phyloP scores from a whole-genome alignment of 495 filamentous ascomycete genomes.

The Aspergillus wentii region DNA sequence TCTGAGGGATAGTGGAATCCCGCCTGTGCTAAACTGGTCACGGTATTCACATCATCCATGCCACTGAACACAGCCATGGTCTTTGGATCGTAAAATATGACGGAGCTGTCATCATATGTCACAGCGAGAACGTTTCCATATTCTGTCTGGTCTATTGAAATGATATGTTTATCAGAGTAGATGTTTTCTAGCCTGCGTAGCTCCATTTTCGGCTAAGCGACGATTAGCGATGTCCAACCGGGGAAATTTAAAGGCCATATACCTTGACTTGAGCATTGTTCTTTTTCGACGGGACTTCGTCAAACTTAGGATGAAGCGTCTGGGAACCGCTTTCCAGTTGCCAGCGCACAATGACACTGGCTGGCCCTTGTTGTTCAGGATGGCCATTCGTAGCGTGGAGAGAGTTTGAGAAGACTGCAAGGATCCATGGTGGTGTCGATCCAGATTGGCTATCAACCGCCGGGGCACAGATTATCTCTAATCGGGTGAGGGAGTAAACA shows the following conservation, averaged over 20 bases:
- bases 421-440: conserved; percentile 52
- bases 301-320: conserved; percentile 65
- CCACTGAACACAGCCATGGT: conserved; percentile 62
- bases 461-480: conserved; percentile 63
- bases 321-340: conserved; percentile 58
- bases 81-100: conserved; percentile 70
- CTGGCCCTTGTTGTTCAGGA: conserved; percentile 53
- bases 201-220: conserved; percentile 47
- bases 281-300: conserved; percentile 63
- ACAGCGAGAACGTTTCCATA: conserved; percentile 64
- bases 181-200: conserved; percentile 66
- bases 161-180: conserved; percentile 58
- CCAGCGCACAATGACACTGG: conserved; percentile 73
- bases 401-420: conserved; percentile 65
- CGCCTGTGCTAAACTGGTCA: conserved; percentile 65
- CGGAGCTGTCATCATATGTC: conserved; percentile 67
- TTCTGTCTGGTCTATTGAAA: conserved; percentile 61
- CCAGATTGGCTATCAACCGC: conserved; percentile 45
- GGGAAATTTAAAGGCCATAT: conserved; percentile 3
- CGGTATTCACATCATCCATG: conserved; percentile 55
- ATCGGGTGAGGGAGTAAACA: conserved; percentile 55
- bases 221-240: conserved; percentile 11
- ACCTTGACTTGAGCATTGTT: conserved; percentile 45
- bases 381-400: conserved; percentile 42
- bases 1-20: conserved; percentile 60